Evolutionary conservation across 2,329 filamentous ascomycete species (phyloP).

Genomic region (Aureobasidium musti): DNA sequence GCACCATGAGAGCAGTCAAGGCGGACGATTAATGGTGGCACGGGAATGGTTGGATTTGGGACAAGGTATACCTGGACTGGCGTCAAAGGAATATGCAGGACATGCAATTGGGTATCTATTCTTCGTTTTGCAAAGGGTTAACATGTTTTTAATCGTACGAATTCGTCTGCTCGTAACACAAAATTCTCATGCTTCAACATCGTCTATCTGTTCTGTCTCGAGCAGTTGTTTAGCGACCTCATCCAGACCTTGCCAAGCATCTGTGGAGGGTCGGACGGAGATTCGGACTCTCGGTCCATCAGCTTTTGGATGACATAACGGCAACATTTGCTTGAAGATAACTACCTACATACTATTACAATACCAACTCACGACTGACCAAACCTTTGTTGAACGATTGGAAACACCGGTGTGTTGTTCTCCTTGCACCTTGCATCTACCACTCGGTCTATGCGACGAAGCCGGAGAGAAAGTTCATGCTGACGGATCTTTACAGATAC

Average conservation of each 20-base stretch:
- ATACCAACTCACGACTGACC: neutral
- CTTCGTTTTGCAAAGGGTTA: neutral
- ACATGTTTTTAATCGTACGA: conserved; percentile 18
- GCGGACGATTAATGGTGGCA: conserved; percentile 12
- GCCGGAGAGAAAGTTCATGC: conserved; percentile 2
- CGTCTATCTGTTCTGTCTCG: neutral
- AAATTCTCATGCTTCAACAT: neutral
- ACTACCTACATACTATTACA: conserved; percentile 1
- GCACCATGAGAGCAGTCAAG: conserved; percentile 28
- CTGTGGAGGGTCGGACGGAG: conserved; percentile 13
- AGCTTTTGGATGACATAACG: conserved; percentile 14
- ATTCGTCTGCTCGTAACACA: neutral
- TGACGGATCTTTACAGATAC: neutral
- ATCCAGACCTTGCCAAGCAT: conserved; percentile 18
- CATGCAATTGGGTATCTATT: conserved; percentile 11
- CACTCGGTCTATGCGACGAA: neutral
- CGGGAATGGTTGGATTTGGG: neutral
- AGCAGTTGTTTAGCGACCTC: neutral
- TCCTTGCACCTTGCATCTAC: neutral
- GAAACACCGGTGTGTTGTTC: neutral
- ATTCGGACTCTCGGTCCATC: conserved; percentile 8
- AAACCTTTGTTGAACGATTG: neutral
- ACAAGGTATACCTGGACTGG: conserved; percentile 11
- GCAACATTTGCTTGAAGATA: conserved; percentile 20
- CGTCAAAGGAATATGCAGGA: conserved; percentile 15